phyloP scores from a whole-genome alignment of 1,284 basidiomycete species.

The Naganishia cerealis region DNA sequence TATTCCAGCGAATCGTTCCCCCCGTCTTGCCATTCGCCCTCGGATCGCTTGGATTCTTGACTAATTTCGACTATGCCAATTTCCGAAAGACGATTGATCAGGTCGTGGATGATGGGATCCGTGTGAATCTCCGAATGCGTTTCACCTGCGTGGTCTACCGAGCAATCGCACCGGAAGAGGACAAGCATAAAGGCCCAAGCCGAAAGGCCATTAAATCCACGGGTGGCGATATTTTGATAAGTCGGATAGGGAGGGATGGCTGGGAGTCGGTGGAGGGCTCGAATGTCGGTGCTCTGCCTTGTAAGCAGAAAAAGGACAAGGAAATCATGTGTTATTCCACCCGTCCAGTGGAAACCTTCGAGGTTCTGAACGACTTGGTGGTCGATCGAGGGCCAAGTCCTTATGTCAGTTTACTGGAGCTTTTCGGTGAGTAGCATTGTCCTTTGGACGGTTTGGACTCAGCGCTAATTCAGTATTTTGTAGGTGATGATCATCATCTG shows the following conservation, averaged over 20 bases:
- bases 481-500: slow-evolving; percentile 97
- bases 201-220: slow-evolving; percentile 85
- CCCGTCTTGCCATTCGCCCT: slow-evolving; percentile 95
- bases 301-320: slow-evolving; percentile 68
- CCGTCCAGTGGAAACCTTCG: slow-evolving; percentile 90
- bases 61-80: slow-evolving; percentile 93
- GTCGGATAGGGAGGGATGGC: slow-evolving; percentile 77
- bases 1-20: slow-evolving; percentile 96
- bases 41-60: slow-evolving; percentile 97
- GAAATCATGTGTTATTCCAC: slow-evolving; percentile 98
- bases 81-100: slow-evolving; percentile 84
- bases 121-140: slow-evolving; percentile 96
- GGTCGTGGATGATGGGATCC: slow-evolving; percentile 87
- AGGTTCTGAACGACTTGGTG: slow-evolving; percentile 96
- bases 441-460: background rate
- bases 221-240: slow-evolving; percentile 91
- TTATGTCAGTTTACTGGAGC: slow-evolving; percentile 90
- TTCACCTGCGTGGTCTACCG: slow-evolving; percentile 99
- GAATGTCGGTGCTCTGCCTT: slow-evolving; percentile 32
- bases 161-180: slow-evolving; percentile 69
- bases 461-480: background rate
- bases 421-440: slow-evolving; percentile 72
- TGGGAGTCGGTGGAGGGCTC: slow-evolving; percentile 90
- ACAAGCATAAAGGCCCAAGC: slow-evolving; percentile 55
- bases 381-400: slow-evolving; percentile 98